Conservation (phyloP, 495 filamentous ascomycete species). For the Talaromyces stipitatus region DNA sequence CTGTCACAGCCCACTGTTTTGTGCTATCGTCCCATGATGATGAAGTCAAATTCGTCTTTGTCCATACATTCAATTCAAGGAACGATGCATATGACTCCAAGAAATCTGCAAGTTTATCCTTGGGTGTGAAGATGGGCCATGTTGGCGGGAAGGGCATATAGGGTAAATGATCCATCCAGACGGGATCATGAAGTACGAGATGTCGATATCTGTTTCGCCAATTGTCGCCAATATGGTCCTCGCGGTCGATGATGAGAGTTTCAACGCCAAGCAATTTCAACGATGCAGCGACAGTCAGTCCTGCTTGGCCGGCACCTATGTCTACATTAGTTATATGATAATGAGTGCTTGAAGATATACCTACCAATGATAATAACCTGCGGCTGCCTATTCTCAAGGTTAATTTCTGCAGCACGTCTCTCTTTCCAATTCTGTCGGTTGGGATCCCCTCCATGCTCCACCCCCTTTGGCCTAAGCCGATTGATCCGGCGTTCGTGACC, state of each 20-base stretch:
- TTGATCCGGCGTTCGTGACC: slow-evolving; percentile 32
- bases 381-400: slow-evolving; percentile 42
- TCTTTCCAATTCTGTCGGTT: slow-evolving; percentile 51
- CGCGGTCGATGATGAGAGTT: slow-evolving; percentile 58
- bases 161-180: slow-evolving; percentile 68
- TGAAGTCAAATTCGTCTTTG: slow-evolving; percentile 40
- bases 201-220: slow-evolving; percentile 61
- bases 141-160: slow-evolving; percentile 62
- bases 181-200: slow-evolving; percentile 61
- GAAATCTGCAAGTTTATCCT: slow-evolving; percentile 77
- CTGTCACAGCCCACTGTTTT: slow-evolving; percentile 51
- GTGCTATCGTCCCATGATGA: slow-evolving; percentile 45
- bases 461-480: slow-evolving; percentile 30
- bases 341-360: slow-evolving; percentile 5
- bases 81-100: slow-evolving; percentile 64
- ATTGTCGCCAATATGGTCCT: slow-evolving; percentile 63
- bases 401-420: slow-evolving; percentile 33
- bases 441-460: slow-evolving; percentile 30
- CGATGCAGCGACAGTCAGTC: slow-evolving; percentile 56
- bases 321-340: neutral
- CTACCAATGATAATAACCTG: slow-evolving; percentile 52
- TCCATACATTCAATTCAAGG: slow-evolving; percentile 74
- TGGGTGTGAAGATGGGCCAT: slow-evolving; percentile 66
- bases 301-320: slow-evolving; percentile 28
- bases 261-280: slow-evolving; percentile 59